phyloP scores from a whole-genome alignment of 257 asterid species.

The Solanum rostratum region DNA sequence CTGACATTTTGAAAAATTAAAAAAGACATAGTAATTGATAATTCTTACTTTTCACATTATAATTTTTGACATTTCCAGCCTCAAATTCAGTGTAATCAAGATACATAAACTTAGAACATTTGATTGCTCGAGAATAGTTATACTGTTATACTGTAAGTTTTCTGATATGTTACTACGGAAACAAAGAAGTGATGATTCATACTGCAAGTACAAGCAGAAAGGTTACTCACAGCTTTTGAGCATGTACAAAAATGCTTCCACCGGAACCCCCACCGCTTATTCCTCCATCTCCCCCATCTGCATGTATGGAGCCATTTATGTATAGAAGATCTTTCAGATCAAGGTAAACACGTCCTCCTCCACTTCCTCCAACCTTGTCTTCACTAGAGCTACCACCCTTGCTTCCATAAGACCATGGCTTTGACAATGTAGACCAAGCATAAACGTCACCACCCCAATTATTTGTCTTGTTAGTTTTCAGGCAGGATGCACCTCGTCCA shows the following conservation, averaged over 20 bases:
- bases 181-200: background rate
- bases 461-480: constrained; percentile 52
- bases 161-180: background rate
- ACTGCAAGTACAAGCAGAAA: constrained; percentile 14
- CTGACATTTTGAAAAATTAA: background rate
- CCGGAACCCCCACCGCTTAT: constrained; percentile 96
- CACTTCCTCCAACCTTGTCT: constrained; percentile 76
- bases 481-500: constrained; percentile 96
- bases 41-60: background rate
- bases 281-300: constrained; percentile 96
- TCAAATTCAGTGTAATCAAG: background rate
- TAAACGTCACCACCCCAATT: constrained; percentile 98
- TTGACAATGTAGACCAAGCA: constrained; percentile 67
- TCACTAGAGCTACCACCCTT: constrained; percentile 64
- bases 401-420: constrained; percentile 88
- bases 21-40: background rate
- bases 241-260: constrained; percentile 60
- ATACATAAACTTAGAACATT: background rate
- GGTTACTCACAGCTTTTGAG: constrained; percentile 81
- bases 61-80: background rate
- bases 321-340: constrained; percentile 45
- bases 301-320: constrained; percentile 75
- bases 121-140: background rate
- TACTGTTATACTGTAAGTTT: background rate
- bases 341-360: constrained; percentile 82